Conservation (phyloP, 768 basidiomycete genomes). For the Lactarius indigo region DNA sequence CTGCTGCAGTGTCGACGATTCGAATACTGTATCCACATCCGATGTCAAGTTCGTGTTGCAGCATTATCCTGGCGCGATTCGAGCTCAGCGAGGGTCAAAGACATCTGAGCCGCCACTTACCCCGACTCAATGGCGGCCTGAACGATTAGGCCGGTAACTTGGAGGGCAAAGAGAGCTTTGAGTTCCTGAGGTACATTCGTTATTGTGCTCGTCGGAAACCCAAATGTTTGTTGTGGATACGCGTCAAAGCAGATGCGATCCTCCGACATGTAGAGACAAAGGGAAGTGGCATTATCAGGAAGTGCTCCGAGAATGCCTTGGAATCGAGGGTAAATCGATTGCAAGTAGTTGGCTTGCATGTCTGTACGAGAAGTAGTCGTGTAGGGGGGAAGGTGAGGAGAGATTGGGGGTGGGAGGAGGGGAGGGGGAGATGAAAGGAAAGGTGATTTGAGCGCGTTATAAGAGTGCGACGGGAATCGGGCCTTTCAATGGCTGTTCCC, state of each 20-base stretch:
- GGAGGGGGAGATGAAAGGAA: conserved; percentile 11
- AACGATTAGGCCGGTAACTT: background rate
- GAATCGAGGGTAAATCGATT: background rate
- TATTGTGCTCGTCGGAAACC: background rate
- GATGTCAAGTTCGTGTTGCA: background rate
- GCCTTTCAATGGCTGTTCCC: conserved; percentile 14
- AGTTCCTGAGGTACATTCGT: fast-evolving
- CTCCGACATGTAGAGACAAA: background rate
- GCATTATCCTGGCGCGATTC: background rate
- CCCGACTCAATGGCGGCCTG: background rate
- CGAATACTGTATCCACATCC: background rate
- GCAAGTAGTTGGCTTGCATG: background rate
- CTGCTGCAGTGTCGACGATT: background rate
- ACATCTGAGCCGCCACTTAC: background rate
- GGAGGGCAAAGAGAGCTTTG: background rate
- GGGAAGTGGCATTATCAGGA: background rate
- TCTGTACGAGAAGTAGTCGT: background rate
- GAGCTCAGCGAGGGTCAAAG: background rate
- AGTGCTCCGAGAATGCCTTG: background rate
- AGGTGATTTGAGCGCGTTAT: conserved; percentile 8
- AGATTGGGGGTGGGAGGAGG: background rate
- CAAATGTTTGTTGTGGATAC: background rate
- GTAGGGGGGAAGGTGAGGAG: background rate
- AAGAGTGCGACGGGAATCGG: background rate
- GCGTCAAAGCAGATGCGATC: background rate